These are phyloP conservation scores for Escallonia rubra DNA, from an alignment of 129 eudicot genomes.

Conservation along the genomic window DNA sequence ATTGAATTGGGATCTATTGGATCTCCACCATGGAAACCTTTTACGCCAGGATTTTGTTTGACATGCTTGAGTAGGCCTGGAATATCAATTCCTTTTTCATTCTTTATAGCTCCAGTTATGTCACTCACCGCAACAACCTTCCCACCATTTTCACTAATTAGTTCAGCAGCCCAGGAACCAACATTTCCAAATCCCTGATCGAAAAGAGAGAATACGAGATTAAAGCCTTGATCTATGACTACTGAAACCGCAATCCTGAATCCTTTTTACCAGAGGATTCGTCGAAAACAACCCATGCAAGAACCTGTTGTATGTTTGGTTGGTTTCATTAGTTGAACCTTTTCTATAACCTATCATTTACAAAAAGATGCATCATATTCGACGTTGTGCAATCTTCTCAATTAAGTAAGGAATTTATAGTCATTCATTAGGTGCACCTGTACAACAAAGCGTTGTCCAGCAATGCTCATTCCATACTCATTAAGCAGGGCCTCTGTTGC, in stretches of 20 bases:
- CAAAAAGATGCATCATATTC: too few relatives aligned
- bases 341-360: too few relatives aligned
- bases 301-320: too few relatives aligned
- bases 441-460: slow-evolving; percentile 71
- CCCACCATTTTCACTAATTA: slow-evolving; percentile 81
- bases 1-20: slow-evolving; percentile 59
- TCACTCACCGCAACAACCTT: slow-evolving; percentile 86
- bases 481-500: slow-evolving; percentile 91
- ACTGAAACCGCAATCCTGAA: too few relatives aligned
- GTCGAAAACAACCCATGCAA: too few relatives aligned
- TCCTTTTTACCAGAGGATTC: too few relatives aligned
- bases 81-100: slow-evolving; percentile 70
- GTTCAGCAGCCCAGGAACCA: slow-evolving; percentile 98
- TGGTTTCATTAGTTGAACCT: too few relatives aligned
- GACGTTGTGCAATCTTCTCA: too few relatives aligned
- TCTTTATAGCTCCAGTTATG: slow-evolving; percentile 81
- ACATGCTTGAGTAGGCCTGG: slow-evolving; percentile 68
- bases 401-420: too few relatives aligned
- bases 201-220: background rate
- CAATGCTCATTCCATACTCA: slow-evolving; percentile 65
- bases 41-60: slow-evolving; percentile 63
- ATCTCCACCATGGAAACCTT: slow-evolving; percentile 72
- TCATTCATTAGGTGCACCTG: slow-evolving; percentile 43
- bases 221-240: too few relatives aligned
- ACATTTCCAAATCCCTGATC: slow-evolving; percentile 95